Conservation (phyloP, 352 stramenopile species). For the Phytophthora foliorum region DNA sequence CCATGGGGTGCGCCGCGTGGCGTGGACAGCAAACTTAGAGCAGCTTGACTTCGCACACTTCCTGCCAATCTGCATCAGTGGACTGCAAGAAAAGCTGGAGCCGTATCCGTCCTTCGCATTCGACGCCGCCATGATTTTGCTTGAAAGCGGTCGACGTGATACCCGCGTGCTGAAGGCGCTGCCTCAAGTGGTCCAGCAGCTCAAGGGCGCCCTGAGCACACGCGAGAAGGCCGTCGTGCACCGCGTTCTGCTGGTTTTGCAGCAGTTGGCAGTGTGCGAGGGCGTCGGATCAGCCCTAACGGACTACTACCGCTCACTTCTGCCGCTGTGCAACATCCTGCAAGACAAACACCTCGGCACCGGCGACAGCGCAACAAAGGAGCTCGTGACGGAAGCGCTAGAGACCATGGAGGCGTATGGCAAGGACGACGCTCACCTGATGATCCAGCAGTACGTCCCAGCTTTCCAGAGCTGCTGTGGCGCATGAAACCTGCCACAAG, state of each 20-base stretch:
- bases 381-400: constrained; percentile 69
- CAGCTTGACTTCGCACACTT: constrained; percentile 71
- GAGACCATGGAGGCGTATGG: constrained; percentile 83
- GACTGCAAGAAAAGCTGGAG: constrained; percentile 79
- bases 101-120: constrained; percentile 80
- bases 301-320: constrained; percentile 77
- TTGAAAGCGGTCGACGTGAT: constrained; percentile 62
- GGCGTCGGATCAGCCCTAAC: constrained; percentile 68
- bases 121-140: constrained; percentile 68
- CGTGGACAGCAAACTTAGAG: constrained; percentile 69
- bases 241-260: constrained; percentile 74
- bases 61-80: constrained; percentile 77
- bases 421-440: constrained; percentile 66
- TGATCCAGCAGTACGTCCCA: constrained; percentile 85
- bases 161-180: constrained; percentile 63
- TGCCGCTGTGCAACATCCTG: constrained; percentile 86
- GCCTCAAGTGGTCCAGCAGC: constrained; percentile 62
- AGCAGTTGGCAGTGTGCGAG: constrained; percentile 78
- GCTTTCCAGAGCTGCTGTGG: constrained; percentile 66
- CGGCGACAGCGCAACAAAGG: constrained; percentile 65
- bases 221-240: constrained; percentile 74
- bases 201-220: constrained; percentile 73
- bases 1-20: constrained; percentile 54
- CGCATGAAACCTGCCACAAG: constrained; percentile 16
- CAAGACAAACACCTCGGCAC: constrained; percentile 84